Evolutionary conservation across 2,329 filamentous ascomycete species (phyloP).

Genomic region (Plectosphaerella cucumerina): DNA sequence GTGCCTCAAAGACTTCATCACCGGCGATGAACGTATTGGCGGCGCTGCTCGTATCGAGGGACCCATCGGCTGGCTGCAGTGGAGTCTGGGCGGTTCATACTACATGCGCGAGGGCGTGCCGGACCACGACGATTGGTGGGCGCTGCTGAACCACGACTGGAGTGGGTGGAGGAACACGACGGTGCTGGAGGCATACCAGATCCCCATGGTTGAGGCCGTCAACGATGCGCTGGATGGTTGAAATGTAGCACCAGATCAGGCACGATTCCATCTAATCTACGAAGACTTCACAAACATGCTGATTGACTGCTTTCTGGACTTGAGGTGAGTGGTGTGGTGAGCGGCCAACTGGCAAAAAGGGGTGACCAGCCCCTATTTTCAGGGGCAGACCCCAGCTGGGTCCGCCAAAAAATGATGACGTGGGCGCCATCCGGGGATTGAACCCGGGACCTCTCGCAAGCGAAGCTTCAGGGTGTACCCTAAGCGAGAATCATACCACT

Average conservation of each 20-base stretch:
- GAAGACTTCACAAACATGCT: no score
- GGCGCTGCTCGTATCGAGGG: not conserved
- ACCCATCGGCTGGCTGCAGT: conserved; percentile 38
- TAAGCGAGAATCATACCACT: conserved; percentile 72
- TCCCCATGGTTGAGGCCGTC: not conserved
- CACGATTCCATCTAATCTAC: no score
- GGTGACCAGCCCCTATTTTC: no score
- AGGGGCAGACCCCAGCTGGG: no score
- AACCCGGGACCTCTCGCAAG: conserved; percentile 19
- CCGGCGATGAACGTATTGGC: not conserved
- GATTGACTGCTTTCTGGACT: no score
- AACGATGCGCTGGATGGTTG: not conserved
- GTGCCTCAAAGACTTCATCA: conserved; percentile 1
- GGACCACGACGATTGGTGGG: conserved; percentile 22
- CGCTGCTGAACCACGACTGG: not conserved
- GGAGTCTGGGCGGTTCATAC: conserved; percentile 45
- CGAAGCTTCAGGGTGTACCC: conserved; percentile 34
- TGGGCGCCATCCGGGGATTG: conserved; percentile 15
- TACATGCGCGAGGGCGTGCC: conserved; percentile 39
- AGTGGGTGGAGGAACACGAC: not conserved
- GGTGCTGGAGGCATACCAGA: not conserved
- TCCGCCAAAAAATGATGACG: not conserved
- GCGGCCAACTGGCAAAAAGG: no score
- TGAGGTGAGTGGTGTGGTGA: no score
- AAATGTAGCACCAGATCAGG: no score